Percentiles rank a stretch among this genome's conserved stretches.
These are phyloP conservation scores for Apiospora kogelbergensis DNA, from an alignment of 2,329 filamentous ascomycete species.

Conservation along the genomic window DNA sequence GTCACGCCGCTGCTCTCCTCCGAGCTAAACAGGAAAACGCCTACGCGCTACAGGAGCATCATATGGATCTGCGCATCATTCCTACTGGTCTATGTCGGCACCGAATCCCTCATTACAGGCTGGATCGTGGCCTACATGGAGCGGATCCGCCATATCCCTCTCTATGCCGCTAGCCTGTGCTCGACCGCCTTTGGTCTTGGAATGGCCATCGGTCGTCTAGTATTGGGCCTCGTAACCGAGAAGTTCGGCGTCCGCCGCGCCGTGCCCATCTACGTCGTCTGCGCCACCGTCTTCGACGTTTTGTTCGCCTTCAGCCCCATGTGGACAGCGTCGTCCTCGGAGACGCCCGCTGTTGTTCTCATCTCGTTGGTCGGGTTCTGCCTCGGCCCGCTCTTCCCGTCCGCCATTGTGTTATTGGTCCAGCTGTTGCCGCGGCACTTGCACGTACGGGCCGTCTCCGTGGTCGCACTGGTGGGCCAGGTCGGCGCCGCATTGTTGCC, in stretches of 20 bases:
- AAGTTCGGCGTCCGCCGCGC: conserved; percentile 28
- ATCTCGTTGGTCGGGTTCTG: conserved; percentile 37
- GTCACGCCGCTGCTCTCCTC: conserved; percentile 22
- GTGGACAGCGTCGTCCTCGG: conserved; percentile 13
- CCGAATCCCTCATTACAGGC: conserved; percentile 43
- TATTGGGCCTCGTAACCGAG: conserved; percentile 32
- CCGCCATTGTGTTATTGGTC: conserved; percentile 38
- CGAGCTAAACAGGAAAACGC: conserved; percentile 27
- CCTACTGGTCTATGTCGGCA: conserved; percentile 44
- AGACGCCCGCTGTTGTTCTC: conserved; percentile 21
- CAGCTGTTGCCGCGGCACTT: conserved; percentile 36
- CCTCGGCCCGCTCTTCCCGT: conserved; percentile 42
- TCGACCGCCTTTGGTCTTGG: conserved; percentile 45
- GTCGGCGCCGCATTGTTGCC: conserved; percentile 43
- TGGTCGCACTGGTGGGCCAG: conserved; percentile 43
- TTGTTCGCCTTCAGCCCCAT: conserved; percentile 16
- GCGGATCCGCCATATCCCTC: conserved; percentile 35
- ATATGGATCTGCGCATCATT: conserved; percentile 41
- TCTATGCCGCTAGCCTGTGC: conserved; percentile 37
- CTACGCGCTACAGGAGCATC: neutral
- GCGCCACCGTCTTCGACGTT: conserved; percentile 20
- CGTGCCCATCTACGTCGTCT: conserved; percentile 25
- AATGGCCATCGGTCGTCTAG: conserved; percentile 40
- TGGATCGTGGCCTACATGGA: conserved; percentile 48
- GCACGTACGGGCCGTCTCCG: conserved; percentile 43